Evolutionary conservation across 1,284 basidiomycete genomes (phyloP).

Genomic region (Heterobasidion annosum): DNA sequence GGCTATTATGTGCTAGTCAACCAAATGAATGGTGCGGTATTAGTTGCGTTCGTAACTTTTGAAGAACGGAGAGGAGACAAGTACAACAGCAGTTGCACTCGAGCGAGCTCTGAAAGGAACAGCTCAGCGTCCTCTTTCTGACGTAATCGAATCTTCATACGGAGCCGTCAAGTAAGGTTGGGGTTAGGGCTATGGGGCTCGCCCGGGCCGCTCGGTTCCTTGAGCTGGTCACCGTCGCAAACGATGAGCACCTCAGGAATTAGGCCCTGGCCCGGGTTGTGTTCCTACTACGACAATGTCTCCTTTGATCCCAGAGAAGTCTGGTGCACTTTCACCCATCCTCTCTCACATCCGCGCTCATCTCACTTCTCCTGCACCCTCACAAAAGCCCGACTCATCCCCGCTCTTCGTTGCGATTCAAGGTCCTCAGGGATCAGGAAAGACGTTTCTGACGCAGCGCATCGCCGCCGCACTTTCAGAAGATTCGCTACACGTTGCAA

Average conservation of each 20-base stretch:
- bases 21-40: too few relatives aligned
- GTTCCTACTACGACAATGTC: not conserved
- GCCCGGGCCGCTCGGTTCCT: not conserved
- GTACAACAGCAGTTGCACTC: not conserved
- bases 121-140: not conserved
- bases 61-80: not conserved
- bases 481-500: constrained; percentile 43
- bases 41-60: too few relatives aligned
- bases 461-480: constrained; percentile 41
- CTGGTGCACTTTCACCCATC: not conserved
- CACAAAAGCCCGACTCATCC: constrained; percentile 17
- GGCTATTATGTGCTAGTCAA: not conserved
- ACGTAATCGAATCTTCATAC: too few relatives aligned
- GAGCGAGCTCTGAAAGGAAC: not conserved
- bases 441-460: constrained; percentile 60
- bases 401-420: constrained; percentile 76
- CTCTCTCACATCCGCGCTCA: constrained; percentile 31
- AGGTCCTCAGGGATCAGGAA: constrained; percentile 83
- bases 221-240: not conserved
- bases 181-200: too few relatives aligned
- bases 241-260: not conserved
- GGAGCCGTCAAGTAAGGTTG: too few relatives aligned
- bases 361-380: constrained; percentile 28
- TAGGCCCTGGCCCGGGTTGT: not conserved
- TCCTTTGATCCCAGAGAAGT: not conserved